Evolutionary conservation across 2,329 filamentous ascomycete species (phyloP), one percentile per base, ranked within the genome.

Genomic region (Akanthomyces dipterigenus): DNA sequence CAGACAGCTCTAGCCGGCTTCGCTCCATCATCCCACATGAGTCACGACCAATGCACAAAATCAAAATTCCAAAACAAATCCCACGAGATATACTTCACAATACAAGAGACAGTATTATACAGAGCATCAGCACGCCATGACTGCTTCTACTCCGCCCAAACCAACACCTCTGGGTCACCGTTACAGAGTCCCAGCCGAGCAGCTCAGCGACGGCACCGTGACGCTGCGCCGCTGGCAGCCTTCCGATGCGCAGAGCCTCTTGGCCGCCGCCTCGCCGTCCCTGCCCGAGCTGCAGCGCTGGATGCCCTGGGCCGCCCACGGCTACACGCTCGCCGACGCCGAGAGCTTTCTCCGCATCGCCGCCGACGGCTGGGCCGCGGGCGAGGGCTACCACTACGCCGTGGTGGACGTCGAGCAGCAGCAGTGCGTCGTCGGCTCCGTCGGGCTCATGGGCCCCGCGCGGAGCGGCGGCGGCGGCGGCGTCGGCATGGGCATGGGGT

Each of bases 291-390:
- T 66, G 6, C 36, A 54, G 11, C 40, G 6, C 6, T 67, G 65
- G 65, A 64, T 67, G 62, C 64, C 65, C 36, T 66, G 65, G 64
- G 64, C 66, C 2, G 51, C 61, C 28, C 36, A 63, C 14, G 61
- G 63, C 24, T 66, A 67, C 49, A 43, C 42, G 14, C 46, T 48
- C 5, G 45, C 42, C 11, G 54, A 64, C n/a, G 65, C 66, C 5
- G 40, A 48, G 31, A 22, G 42, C 1, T 64, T 64, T 18, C 43
- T 67, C 22, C 34, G 22, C 14, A 38, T 59, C n/a, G 51, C 58
- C 3, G 40, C 8, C 34, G 24, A 48, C 7, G 59, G 50, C 6
- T 67, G 65, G 65, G 50, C 61, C 24, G n/a, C 31, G 0, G 64
- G 61, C 12, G 12, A 60, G 5, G 55, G 26, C 4, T 66, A 63